Percentiles rank a stretch among this genome's conserved stretches.
Conservation (phyloP, 2,329 filamentous ascomycete species). For the Conoideocrella luteorostrata region DNA sequence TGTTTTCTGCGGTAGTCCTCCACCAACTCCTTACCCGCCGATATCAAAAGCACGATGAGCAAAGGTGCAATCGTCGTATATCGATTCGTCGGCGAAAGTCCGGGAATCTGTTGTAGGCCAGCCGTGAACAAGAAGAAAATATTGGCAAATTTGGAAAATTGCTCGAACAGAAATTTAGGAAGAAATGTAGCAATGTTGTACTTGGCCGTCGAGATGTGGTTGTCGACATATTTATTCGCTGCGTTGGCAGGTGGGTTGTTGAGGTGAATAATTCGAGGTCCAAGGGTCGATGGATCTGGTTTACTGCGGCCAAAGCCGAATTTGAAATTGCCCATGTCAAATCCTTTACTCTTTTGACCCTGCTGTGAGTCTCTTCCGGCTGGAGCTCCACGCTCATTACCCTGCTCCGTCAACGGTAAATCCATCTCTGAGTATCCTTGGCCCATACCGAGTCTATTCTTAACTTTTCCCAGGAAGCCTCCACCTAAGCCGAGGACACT, state of each 20-base stretch:
- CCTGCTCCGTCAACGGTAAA: conserved; percentile 78
- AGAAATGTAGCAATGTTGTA: conserved; percentile 92
- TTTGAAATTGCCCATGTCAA: conserved; percentile 74
- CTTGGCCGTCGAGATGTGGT: conserved; percentile 95
- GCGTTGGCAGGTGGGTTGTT: conserved; percentile 95
- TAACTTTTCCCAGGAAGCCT: conserved; percentile 78
- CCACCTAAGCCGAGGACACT: conserved; percentile 84
- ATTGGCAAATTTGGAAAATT: conserved; percentile 99
- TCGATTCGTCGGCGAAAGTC: conserved; percentile 87
- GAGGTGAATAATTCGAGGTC: conserved; percentile 86
- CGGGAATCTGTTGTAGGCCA: conserved; percentile 87
- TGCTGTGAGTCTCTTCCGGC: conserved; percentile 37
- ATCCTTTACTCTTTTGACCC: conserved; percentile 47
- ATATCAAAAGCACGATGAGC: conserved; percentile 83
- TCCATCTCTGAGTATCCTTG: conserved; percentile 97
- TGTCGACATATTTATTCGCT: conserved; percentile 85
- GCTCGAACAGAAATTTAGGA: conserved; percentile 95
- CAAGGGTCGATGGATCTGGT: conserved; percentile 82
- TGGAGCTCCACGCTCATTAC: conserved; percentile 31
- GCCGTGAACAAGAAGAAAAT: conserved; percentile 99
- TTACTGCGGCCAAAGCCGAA: conserved; percentile 84
- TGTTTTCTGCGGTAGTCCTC: conserved; percentile 88
- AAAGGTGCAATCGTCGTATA: conserved; percentile 97
- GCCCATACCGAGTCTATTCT: conserved; percentile 84
- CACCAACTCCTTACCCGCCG: conserved; percentile 86